Evolutionary conservation across 2,329 filamentous ascomycete genomes (phyloP), one percentile per base, ranked within the genome.

Genomic region (Phialophora verrucosa): DNA sequence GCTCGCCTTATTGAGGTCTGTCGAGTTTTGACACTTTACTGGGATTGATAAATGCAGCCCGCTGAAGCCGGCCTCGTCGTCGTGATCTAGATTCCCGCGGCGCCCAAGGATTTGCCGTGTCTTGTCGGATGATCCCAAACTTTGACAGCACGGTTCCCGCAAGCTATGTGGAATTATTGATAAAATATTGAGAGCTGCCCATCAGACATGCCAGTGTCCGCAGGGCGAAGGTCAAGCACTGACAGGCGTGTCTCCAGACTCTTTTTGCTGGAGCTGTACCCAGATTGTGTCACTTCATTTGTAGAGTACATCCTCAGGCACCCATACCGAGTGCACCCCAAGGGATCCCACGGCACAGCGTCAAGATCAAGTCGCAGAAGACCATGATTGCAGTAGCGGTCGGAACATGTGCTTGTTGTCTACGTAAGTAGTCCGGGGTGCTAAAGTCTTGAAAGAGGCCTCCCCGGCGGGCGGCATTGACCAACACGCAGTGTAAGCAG

Each of bases 131-230:
- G 53, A 54, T 31, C 20, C 27, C 17, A 14, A 27, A 6, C 20
- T 2, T 53, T 27, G 49, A 53, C 20, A 27, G 49, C 20, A 53
- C 23, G 23, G 2, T 27, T 12, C 23, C 20, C 49, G 3, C 56
- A 44, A 17, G 23, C 56, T 14, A 31, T n/a, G 25, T 25, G 7
- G 56, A 20, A 27, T 20, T 32, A 47, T 49, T 49, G 56, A 25
- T 27, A 44, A 29, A 27, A 59, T 49, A 49, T 29, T 4, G 25
- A 25, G 17, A 23, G n/a, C 44, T 29, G 38, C 38, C 38, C 38
- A 42, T 42, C 51, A 61, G 58, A 58, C 51, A 57, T 53, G 63
- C 63, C 58, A 62, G 61, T 20, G 42, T 61, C 51, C 63, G 63
- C 42, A 23, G 7, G 4, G 51, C 42, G 10, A 53, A 17, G 29